Conservation (phyloP, 2,329 filamentous ascomycete species). For the Fusarium euwallaceae region DNA sequence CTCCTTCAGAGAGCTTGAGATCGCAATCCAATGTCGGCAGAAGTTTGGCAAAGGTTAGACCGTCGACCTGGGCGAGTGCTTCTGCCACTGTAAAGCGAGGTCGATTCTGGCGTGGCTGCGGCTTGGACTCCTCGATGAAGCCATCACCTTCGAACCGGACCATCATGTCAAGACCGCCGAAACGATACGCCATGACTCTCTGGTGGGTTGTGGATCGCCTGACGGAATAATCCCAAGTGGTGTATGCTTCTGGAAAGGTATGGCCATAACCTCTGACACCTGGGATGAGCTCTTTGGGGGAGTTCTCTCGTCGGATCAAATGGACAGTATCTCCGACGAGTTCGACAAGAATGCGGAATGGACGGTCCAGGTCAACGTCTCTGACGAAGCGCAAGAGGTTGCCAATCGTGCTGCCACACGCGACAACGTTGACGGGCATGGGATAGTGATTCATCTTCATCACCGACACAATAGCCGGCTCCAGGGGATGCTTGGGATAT, state of each 20-base stretch:
- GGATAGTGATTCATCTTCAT: constrained; percentile 42
- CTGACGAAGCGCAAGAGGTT: constrained; percentile 70
- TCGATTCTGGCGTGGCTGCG: not conserved
- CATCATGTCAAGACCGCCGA: constrained; percentile 57
- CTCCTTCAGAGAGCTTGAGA: constrained; percentile 42
- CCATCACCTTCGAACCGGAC: constrained; percentile 49
- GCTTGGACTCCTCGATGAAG: constrained; percentile 29
- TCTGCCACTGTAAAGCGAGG: not conserved
- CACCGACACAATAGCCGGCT: constrained; percentile 61
- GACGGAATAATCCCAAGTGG: constrained; percentile 69
- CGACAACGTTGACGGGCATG: constrained; percentile 67
- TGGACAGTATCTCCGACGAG: constrained; percentile 69
- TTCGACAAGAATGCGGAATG: constrained; percentile 72
- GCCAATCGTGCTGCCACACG: constrained; percentile 71
- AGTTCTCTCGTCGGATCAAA: constrained; percentile 72
- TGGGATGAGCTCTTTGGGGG: constrained; percentile 67
- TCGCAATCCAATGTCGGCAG: not conserved
- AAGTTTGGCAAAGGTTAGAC: constrained; percentile 14
- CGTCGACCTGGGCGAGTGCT: constrained; percentile 10
- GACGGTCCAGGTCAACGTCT: constrained; percentile 57
- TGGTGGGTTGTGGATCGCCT: constrained; percentile 72
- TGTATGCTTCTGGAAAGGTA: constrained; percentile 75
- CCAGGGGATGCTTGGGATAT: constrained; percentile 63
- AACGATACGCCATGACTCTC: constrained; percentile 69
- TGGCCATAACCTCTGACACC: constrained; percentile 74